Conservation (phyloP, 441 rosid genomes). For the Erodium chrysanthum region DNA sequence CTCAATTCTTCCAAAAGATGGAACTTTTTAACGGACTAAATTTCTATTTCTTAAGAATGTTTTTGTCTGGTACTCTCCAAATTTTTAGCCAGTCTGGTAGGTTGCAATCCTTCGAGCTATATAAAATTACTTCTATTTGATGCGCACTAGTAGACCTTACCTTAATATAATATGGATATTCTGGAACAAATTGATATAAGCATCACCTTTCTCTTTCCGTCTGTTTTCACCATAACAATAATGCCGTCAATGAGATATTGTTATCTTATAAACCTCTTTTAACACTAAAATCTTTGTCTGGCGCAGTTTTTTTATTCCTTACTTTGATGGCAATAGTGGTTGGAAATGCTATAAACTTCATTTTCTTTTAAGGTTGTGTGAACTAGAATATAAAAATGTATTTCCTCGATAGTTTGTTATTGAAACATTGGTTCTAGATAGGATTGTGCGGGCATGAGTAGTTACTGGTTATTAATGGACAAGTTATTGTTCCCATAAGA, state of each 20-base stretch:
- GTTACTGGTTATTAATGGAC: background rate
- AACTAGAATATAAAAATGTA: background rate
- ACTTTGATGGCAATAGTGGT: too few species aligned
- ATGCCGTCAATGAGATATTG: too few species aligned
- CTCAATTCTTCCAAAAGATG: background rate
- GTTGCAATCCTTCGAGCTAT: too few species aligned
- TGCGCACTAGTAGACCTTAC: too few species aligned
- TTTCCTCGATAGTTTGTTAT: background rate
- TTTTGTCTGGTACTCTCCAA: background rate
- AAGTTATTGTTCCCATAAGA: background rate
- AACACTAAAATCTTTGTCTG: background rate
- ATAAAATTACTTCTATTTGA: too few species aligned
- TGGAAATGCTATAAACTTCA: background rate
- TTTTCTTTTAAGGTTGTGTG: background rate
- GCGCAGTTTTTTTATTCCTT: background rate
- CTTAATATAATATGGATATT: too few species aligned
- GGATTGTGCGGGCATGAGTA: background rate
- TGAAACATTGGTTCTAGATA: background rate
- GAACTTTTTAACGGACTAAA: background rate
- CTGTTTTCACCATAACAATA: too few species aligned
- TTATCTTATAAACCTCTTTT: background rate
- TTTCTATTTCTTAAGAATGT: background rate
- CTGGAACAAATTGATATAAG: too few species aligned
- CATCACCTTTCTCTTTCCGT: too few species aligned
- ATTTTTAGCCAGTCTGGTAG: too few species aligned